Percentiles rank a stretch among this genome's conserved stretches.
Evolutionary conservation across 805 yeast genomes (phyloP).

Genomic region (Blastobotrys terrestris): DNA sequence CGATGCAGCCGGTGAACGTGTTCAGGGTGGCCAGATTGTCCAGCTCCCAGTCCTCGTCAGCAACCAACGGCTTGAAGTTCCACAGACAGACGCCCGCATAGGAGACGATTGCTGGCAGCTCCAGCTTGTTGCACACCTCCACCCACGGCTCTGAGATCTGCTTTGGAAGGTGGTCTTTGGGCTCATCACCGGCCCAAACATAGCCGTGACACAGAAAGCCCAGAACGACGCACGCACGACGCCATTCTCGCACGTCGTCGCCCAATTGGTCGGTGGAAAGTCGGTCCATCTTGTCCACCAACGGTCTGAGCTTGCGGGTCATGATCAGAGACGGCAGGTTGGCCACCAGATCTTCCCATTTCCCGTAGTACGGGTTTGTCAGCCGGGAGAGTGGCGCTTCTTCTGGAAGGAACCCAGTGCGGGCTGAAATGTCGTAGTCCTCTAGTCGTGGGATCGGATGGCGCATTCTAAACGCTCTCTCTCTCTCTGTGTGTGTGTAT

Average conservation of each 20-base stretch:
- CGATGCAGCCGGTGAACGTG: constrained; percentile 85
- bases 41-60: constrained; percentile 45
- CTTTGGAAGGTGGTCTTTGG: constrained; percentile 58
- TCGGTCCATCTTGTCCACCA: constrained; percentile 61
- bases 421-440: constrained; percentile 64
- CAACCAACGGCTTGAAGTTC: constrained; percentile 69
- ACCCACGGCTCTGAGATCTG: constrained; percentile 68
- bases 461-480: constrained; percentile 20
- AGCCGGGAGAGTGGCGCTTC: constrained; percentile 54
- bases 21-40: constrained; percentile 70
- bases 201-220: constrained; percentile 84
- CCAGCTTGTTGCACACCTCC: constrained; percentile 49
- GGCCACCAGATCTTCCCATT: constrained; percentile 70
- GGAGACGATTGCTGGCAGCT: constrained; percentile 81
- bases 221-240: constrained; percentile 76
- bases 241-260: constrained; percentile 43
- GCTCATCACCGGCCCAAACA: constrained; percentile 66
- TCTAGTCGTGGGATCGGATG: constrained; percentile 43
- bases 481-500: background rate
- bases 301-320: constrained; percentile 51
- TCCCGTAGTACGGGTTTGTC: constrained; percentile 54
- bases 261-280: constrained; percentile 44
- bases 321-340: constrained; percentile 70
- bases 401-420: constrained; percentile 75
- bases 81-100: constrained; percentile 84